phyloP scores from a whole-genome alignment of 176 grass and related monocot species.

The barley (Hordeum vulgare) region DNA sequence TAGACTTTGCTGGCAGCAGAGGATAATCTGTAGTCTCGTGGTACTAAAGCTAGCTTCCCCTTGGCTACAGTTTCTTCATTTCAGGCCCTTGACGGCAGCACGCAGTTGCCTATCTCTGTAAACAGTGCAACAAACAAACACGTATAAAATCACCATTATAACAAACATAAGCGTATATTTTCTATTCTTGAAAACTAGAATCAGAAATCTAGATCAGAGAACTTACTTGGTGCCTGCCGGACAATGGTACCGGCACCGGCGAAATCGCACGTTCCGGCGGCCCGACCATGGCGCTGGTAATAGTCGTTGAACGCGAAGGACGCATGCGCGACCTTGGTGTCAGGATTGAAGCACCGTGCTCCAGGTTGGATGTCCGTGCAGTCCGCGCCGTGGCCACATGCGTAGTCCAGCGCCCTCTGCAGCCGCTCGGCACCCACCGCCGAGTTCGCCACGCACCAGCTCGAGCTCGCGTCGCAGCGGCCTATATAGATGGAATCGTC shows the following conservation, averaged over 20 bases:
- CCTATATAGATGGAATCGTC: no score
- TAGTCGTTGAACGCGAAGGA: constrained; percentile 44
- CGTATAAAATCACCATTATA: background rate
- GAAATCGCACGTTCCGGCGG: constrained; percentile 27
- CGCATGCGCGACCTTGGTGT: constrained; percentile 47
- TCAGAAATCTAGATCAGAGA: background rate
- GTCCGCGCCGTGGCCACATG: constrained; percentile 31
- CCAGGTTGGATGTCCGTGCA: constrained; percentile 45
- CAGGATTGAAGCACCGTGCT: constrained; percentile 32
- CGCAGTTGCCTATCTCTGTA: constrained; percentile 41
- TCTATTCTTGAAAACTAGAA: no score
- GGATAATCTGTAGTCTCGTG: no score
- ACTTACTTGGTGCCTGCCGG: background rate
- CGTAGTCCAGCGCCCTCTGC: background rate
- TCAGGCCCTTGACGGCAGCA: constrained; percentile 22
- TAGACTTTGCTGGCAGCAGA: background rate
- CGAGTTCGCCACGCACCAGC: constrained; percentile 46
- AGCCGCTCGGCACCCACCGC: background rate
- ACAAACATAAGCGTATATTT: background rate
- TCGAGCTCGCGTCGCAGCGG: background rate
- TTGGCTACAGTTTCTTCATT: background rate
- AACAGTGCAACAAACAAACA: background rate
- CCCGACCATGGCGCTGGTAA: constrained; percentile 19
- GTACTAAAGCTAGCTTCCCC: background rate
- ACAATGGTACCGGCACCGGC: constrained; percentile 18